Percentiles rank a stretch among this genome's conserved stretches.
phyloP scores from a whole-genome alignment of 2,329 filamentous ascomycete genomes.

The Graphiopsis chlorocephala region DNA sequence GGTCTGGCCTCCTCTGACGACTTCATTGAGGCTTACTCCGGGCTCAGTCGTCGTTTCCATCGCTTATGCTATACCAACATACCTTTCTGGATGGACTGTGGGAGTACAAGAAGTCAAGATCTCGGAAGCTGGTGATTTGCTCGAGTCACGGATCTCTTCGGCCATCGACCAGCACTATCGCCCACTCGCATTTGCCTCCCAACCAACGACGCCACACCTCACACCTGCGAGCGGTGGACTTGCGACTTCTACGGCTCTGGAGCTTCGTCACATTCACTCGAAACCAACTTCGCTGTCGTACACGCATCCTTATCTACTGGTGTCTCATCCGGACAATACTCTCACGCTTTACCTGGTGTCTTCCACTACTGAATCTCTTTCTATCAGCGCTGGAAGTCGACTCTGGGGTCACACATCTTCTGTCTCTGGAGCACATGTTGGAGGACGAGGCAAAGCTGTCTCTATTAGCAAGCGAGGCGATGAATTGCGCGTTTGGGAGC shows the following conservation, averaged over 20 bases:
- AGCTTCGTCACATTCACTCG: slow-evolving; percentile 34
- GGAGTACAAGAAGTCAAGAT: slow-evolving; percentile 88
- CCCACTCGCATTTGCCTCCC: slow-evolving; percentile 34
- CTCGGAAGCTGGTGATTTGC: slow-evolving; percentile 45
- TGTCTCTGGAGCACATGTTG: slow-evolving; percentile 81
- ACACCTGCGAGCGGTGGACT: slow-evolving; percentile 18
- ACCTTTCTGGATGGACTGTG: slow-evolving; percentile 78
- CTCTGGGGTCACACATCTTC: slow-evolving; percentile 92
- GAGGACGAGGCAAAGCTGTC: slow-evolving; percentile 79
- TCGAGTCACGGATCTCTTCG: slow-evolving; percentile 50
- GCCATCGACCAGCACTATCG: slow-evolving; percentile 50
- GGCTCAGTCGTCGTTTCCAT: slow-evolving; percentile 73
- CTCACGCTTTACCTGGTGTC: slow-evolving; percentile 78
- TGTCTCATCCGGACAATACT: slow-evolving; percentile 83
- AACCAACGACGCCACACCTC: slow-evolving; percentile 30
- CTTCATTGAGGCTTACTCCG: slow-evolving; percentile 72
- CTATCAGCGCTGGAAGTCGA: slow-evolving; percentile 69
- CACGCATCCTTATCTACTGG: slow-evolving; percentile 78
- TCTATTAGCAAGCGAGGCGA: slow-evolving; percentile 79
- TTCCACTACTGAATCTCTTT: slow-evolving; percentile 63
- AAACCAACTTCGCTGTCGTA: slow-evolving; percentile 54
- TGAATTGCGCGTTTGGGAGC: slow-evolving; percentile 74
- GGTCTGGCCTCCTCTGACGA: slow-evolving; percentile 71
- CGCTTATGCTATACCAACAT: slow-evolving; percentile 77
- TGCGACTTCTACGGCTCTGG: slow-evolving; percentile 21